A percentile compares a stretch with the other conserved stretches of the same genome.
These are phyloP conservation scores for Solanum tarapatanum DNA, from an alignment of 257 asterid genomes.

Conservation along the genomic window DNA sequence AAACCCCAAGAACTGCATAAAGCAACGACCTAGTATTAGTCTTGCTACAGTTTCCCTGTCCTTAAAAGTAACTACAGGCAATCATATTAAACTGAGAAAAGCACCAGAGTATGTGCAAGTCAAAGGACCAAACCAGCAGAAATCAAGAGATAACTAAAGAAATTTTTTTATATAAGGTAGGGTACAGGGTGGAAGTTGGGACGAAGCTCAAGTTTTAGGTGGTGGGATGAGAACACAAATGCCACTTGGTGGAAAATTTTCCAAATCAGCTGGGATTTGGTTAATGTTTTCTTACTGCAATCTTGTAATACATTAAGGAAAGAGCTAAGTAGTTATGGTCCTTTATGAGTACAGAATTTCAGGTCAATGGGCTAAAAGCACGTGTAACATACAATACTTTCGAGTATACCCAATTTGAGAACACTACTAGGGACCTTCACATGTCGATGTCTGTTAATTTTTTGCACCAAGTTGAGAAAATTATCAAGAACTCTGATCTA, in stretches of 20 bases:
- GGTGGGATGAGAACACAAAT: not conserved
- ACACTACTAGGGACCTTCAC: not conserved
- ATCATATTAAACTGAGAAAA: not conserved
- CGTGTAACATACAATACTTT: not conserved
- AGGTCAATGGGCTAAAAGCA: not conserved
- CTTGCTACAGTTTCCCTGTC: not conserved
- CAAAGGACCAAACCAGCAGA: not conserved
- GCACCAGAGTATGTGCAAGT: not conserved
- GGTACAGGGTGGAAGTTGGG: not conserved
- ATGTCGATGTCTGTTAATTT: not conserved
- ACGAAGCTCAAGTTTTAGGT: not conserved
- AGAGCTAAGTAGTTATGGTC: not conserved
- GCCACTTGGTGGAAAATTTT: not conserved
- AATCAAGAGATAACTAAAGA: not conserved
- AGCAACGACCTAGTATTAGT: not conserved
- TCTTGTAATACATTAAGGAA: not conserved
- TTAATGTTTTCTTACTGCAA: not conserved
- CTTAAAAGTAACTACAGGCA: not conserved
- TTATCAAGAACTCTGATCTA: not conserved
- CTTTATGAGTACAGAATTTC: not conserved
- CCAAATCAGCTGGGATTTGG: not conserved
- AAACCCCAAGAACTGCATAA: not conserved
- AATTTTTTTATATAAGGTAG: not conserved
- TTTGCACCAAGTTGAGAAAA: not conserved
- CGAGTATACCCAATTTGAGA: not conserved